phyloP scores from a whole-genome alignment of 179 eudicot genomes.

The Sideroxylon spinosum region DNA sequence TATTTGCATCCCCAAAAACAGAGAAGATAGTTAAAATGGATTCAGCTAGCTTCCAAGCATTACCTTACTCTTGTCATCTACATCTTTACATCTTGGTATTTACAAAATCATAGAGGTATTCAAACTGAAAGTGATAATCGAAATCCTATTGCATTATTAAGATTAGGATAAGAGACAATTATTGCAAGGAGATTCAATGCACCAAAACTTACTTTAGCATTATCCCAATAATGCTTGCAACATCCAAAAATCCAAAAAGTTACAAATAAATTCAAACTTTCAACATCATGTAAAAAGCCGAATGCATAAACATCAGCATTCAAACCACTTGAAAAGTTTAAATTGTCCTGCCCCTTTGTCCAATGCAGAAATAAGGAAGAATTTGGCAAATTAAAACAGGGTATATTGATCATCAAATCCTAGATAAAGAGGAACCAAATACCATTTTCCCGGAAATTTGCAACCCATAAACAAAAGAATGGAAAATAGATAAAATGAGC shows the following conservation, averaged over 20 bases:
- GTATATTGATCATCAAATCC: background rate
- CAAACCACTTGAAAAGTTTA: no score
- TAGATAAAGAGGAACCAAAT: background rate
- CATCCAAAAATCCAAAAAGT: background rate
- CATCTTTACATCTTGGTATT: background rate
- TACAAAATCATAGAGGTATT: background rate
- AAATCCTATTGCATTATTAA: background rate
- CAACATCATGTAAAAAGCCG: no score
- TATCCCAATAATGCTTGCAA: background rate
- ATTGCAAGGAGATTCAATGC: background rate
- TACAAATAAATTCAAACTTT: background rate
- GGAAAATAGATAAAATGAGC: background rate
- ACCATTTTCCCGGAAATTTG: background rate
- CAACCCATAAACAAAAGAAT: background rate
- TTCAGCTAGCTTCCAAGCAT: background rate
- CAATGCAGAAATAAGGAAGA: conserved; percentile 7
- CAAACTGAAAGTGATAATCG: background rate
- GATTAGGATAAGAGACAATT: background rate
- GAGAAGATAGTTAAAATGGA: no score
- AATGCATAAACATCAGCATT: no score
- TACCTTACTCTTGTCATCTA: background rate
- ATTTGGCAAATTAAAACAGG: background rate
- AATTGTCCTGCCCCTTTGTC: background rate
- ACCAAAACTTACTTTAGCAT: background rate
- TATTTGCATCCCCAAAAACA: background rate